These are phyloP conservation scores for Magnaporthales sp. DNA, from an alignment of 2,329 filamentous ascomycete genomes.

Conservation along the genomic window DNA sequence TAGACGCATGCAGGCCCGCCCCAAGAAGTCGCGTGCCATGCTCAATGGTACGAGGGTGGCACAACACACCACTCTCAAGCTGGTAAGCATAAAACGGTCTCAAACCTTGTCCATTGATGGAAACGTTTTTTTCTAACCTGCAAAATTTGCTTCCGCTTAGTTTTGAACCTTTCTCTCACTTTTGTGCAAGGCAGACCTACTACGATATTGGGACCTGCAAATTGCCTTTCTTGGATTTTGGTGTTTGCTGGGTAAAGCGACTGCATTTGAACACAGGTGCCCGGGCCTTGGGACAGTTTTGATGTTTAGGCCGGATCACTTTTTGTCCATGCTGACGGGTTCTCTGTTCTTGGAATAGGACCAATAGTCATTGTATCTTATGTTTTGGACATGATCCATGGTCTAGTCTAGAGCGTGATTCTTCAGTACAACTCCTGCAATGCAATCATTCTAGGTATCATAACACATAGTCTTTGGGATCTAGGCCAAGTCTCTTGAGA, in stretches of 20 bases:
- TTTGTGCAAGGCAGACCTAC: not conserved
- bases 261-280: too few species aligned
- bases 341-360: too few species aligned
- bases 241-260: too few species aligned
- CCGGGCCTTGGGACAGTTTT: too few species aligned
- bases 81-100: constrained; percentile 27
- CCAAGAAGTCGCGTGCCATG: constrained; percentile 78
- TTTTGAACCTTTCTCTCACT: not conserved
- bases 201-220: not conserved
- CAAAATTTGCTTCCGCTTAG: not conserved
- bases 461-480: not conserved
- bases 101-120: not conserved
- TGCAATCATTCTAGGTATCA: not conserved
- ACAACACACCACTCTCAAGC: constrained; percentile 60
- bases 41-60: constrained; percentile 58
- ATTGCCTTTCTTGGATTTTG: not conserved
- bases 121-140: not conserved
- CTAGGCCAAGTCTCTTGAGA: constrained; percentile 24
- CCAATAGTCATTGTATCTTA: too few species aligned
- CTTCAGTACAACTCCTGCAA: not conserved
- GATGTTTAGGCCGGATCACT: too few species aligned
- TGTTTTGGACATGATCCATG: not conserved
- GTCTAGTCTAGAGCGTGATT: not conserved
- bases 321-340: too few species aligned
- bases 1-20: constrained; percentile 72